Evolutionary conservation across 495 filamentous ascomycete genomes (phyloP), one percentile per base, ranked within the genome.

Genomic region (Penicillium cinerascens): DNA sequence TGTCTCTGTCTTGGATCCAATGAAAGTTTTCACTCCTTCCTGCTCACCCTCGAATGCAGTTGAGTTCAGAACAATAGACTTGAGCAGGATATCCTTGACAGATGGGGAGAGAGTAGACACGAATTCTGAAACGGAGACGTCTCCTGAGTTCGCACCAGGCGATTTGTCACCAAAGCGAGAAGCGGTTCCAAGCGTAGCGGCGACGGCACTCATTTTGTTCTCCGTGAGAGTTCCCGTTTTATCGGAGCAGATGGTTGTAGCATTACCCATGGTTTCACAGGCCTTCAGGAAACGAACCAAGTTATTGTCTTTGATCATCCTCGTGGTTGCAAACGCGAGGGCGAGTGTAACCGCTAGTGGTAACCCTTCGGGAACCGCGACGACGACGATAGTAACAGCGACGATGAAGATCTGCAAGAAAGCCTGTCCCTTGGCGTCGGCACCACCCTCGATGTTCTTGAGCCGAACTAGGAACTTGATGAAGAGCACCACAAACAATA

Each of bases 211-310:
- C 91, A 96, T 96, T 72, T 89, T 90, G 61, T 96, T 96, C 66
- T 92, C 85, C 0, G 89, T 93, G n/a, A 97, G 75, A 2, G 92
- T 97, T 49, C 92, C 92, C 0, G 92, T 97, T 68, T 97, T 97
- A 73, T 97, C 92, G 3, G 92, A 96, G 70, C 92, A 97, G 43
- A 97, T 89, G 1, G 89, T 92, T 0, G 92, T 96, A 4, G 92
- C 92, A 68, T 96, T 96, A 20, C 92, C 92, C 92, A 97, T 97
- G n/a, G 92, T 95, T 68, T 97, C 92, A 68, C 92, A 97, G 40
- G 92, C 92, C 59, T 90, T 86, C 36, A 97, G 76, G 49, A 92
- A 81, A 23, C 92, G 88, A 44, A 97, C 92, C 43, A 97, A 69
- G 56, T 97, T 97, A 70, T 96, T 92, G 60, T 97, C 92, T 67